Conservation (phyloP, 2,329 filamentous ascomycete species). For the Penicillium sp. region DNA sequence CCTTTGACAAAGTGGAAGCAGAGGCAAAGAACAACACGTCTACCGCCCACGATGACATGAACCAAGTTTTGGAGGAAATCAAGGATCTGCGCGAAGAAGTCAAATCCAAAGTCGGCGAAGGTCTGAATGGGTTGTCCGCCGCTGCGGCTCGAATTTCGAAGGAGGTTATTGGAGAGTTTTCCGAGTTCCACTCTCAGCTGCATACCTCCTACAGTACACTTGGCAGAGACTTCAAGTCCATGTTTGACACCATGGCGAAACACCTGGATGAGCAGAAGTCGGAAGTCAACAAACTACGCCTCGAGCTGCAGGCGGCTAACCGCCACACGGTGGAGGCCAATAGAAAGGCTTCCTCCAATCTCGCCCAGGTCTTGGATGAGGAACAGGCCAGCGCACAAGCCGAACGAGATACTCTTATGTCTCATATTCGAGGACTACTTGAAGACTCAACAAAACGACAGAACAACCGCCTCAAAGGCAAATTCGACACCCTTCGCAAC, state of each 20-base stretch:
- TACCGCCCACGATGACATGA: conserved; percentile 78
- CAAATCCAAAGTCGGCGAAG: conserved; percentile 81
- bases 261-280: conserved; percentile 74
- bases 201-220: conserved; percentile 82
- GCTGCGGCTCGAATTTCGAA: conserved; percentile 87
- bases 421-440: conserved; percentile 77
- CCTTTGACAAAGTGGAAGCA: conserved; percentile 68
- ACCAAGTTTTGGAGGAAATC: conserved; percentile 87
- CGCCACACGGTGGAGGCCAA: conserved; percentile 69
- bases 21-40: conserved; percentile 59
- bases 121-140: conserved; percentile 76
- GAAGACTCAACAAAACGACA: conserved; percentile 73
- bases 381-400: conserved; percentile 72
- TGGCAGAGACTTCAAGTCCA: conserved; percentile 79
- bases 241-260: conserved; percentile 79
- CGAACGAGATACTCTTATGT: conserved; percentile 73
- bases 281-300: conserved; percentile 72
- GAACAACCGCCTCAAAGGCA: conserved; percentile 68
- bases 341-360: conserved; percentile 62
- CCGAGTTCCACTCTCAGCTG: conserved; percentile 78
- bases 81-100: conserved; percentile 85
- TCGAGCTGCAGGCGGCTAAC: conserved; percentile 72
- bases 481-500: conserved; percentile 63
- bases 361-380: conserved; percentile 72
- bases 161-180: conserved; percentile 83